phyloP scores from a whole-genome alignment of 23 red algal species.

The Chondrus crispus region DNA sequence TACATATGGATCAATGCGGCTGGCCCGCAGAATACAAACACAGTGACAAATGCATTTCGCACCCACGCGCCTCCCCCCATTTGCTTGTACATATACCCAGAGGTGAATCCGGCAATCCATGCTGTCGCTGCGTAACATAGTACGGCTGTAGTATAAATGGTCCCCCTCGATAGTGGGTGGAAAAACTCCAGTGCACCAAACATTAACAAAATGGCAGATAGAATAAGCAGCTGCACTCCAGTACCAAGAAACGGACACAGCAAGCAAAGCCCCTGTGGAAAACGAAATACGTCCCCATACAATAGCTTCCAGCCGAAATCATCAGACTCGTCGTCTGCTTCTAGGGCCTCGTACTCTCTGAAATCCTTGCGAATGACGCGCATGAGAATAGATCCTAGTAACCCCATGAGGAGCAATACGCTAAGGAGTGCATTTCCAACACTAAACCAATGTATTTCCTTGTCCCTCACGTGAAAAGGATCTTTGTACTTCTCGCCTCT shows the following conservation, averaged over 20 bases:
- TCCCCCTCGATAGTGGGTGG: conserved; percentile 45
- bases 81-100: conserved; percentile 65
- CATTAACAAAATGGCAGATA: conserved; percentile 26
- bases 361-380: conserved; percentile 70
- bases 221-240: conserved; percentile 49
- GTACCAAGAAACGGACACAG: conserved; percentile 58
- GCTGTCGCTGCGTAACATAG: conserved; percentile 40
- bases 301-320: conserved; percentile 64
- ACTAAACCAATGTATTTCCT: conserved; percentile 90
- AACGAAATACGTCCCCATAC: conserved; percentile 64
- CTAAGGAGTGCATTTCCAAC: conserved; percentile 80
- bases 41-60: conserved; percentile 51
- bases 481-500: conserved; percentile 56
- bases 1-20: conserved; percentile 30
- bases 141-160: conserved; percentile 43
- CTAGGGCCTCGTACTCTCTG: conserved; percentile 51
- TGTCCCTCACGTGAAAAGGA: conserved; percentile 46
- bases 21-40: conserved; percentile 59
- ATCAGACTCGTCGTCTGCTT: conserved; percentile 53
- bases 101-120: conserved; percentile 51
- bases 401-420: conserved; percentile 27
- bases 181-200: conserved; percentile 63
- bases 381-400: conserved; percentile 52
- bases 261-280: conserved; percentile 26
- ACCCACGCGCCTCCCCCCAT: conserved; percentile 65